A percentile compares a stretch with the other conserved stretches of the same genome.
These are phyloP conservation scores for Cystofilobasidium capitatum DNA, from an alignment of 768 basidiomycete genomes.

Conservation along the genomic window DNA sequence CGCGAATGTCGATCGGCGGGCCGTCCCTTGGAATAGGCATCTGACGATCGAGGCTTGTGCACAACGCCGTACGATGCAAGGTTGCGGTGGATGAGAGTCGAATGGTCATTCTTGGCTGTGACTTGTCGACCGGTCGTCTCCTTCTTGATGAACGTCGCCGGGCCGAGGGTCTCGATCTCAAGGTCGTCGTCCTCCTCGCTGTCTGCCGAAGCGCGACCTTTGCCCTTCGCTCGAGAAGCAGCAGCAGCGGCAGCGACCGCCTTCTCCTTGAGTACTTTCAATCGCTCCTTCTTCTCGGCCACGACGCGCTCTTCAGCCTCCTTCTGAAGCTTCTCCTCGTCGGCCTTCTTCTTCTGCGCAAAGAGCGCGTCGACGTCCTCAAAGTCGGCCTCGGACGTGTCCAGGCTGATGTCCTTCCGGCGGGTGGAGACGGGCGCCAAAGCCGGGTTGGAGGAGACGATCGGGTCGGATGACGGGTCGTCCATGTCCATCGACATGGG, in stretches of 20 bases:
- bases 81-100: neutral
- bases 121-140: neutral
- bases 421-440: neutral
- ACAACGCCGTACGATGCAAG: neutral
- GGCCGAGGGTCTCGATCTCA: neutral
- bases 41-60: neutral
- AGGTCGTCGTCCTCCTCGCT: neutral
- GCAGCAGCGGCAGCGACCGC: neutral
- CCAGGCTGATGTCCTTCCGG: neutral
- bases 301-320: neutral
- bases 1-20: neutral
- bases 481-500: neutral
- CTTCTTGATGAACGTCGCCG: neutral
- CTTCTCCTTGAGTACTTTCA: neutral
- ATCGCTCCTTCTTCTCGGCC: neutral
- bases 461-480: neutral
- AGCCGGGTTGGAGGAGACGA: slow-evolving; percentile 1
- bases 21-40: too few species aligned
- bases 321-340: neutral
- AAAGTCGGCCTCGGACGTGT: neutral
- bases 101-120: neutral
- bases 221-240: neutral
- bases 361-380: slow-evolving; percentile 1
- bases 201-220: neutral
- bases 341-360: neutral